A percentile compares a stretch with the other conserved stretches of the same genome.
phyloP scores from a whole-genome alignment of 2,329 filamentous ascomycete genomes.

The Corynespora cassiicola region DNA sequence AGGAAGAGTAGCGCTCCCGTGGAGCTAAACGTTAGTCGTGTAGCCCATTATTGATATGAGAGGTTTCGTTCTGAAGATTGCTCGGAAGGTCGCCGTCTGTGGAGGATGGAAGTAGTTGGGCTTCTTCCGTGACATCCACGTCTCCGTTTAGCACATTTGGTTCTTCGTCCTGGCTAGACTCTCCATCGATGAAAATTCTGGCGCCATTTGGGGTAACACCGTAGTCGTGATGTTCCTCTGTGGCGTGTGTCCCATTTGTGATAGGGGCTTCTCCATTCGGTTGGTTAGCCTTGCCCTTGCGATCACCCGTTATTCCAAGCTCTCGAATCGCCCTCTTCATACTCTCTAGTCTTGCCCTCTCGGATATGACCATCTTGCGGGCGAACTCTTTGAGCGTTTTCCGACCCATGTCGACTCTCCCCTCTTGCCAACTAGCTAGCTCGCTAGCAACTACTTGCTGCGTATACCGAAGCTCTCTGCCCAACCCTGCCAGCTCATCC shows the following conservation, averaged over 20 bases:
- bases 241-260: background rate
- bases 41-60: too few species aligned
- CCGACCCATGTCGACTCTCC: constrained; percentile 78
- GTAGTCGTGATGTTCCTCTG: background rate
- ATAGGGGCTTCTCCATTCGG: background rate
- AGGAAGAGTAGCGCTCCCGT: too few species aligned
- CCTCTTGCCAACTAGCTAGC: constrained; percentile 91
- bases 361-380: constrained; percentile 77
- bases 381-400: constrained; percentile 79
- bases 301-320: constrained; percentile 26
- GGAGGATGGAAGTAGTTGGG: constrained; percentile 10
- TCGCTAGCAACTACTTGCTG: constrained; percentile 93
- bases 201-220: too few species aligned
- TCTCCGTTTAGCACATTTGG: constrained; percentile 19
- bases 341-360: constrained; percentile 79
- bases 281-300: background rate
- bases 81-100: too few species aligned
- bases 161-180: constrained; percentile 11
- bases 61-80: too few species aligned
- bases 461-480: constrained; percentile 84
- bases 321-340: constrained; percentile 80
- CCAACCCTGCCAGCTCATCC: constrained; percentile 74
- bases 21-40: too few species aligned
- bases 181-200: too few species aligned
- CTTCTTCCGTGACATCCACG: constrained; percentile 11